Conservation (phyloP, 371 early-diverging fungal genomes). For the Apophysomyces variabilis region DNA sequence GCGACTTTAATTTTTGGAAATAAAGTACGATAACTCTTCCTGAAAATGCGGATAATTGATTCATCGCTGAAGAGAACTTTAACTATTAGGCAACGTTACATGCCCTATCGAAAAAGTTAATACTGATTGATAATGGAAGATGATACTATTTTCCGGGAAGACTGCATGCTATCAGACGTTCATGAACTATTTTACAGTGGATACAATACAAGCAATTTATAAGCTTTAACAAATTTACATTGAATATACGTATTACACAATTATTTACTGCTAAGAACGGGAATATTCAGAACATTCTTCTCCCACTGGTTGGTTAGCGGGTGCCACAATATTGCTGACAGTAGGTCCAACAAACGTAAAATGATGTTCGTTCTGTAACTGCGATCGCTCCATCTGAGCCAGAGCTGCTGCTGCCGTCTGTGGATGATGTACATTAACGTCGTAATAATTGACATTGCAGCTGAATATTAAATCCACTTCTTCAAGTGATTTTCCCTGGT, state of each 20-base stretch:
- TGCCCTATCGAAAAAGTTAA: no score
- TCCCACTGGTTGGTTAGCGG: neutral
- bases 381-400: constrained; percentile 33
- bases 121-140: no score
- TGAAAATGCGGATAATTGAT: no score
- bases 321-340: neutral
- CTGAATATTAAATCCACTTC: constrained; percentile 55
- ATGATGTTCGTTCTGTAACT: constrained; percentile 18
- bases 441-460: constrained; percentile 45
- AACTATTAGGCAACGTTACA: no score
- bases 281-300: neutral
- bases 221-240: no score
- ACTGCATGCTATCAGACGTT: no score
- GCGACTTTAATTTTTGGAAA: no score
- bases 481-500: constrained; percentile 54
- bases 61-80: no score
- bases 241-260: neutral
- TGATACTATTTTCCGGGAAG: no score
- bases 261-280: neutral
- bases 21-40: no score
- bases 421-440: constrained; percentile 50
- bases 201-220: no score
- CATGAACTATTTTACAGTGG: no score
- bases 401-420: constrained; percentile 55
- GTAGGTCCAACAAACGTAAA: constrained; percentile 5